phyloP scores from a whole-genome alignment of 371 early-diverging fungal species.

The Dichotomocladium elegans region DNA sequence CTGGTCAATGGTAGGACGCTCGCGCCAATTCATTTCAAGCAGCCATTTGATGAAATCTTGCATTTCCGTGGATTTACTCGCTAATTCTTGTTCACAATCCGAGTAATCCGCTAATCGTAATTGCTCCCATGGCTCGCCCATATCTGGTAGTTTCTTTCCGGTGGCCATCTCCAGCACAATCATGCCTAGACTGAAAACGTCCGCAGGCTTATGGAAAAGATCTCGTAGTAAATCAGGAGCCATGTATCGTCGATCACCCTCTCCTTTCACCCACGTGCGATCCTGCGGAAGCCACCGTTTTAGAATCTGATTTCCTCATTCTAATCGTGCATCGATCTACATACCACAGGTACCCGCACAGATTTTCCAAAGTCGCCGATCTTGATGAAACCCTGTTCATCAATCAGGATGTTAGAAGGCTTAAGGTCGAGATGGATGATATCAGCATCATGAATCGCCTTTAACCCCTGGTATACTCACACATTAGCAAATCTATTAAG shows the following conservation, averaged over 20 bases:
- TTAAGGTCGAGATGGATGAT: conserved; percentile 88
- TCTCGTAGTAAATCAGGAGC: conserved; percentile 89
- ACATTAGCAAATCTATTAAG: not conserved
- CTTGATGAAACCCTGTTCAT: conserved; percentile 59
- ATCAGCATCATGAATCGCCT: conserved; percentile 66
- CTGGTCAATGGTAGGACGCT: conserved; percentile 16
- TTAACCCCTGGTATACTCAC: conserved; percentile 50
- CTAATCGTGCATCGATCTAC: conserved; percentile 1
- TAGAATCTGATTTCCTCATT: no score
- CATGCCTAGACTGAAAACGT: conserved; percentile 93
- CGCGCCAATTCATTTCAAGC: not conserved
- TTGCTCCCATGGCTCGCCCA: conserved; percentile 83
- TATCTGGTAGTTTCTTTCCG: conserved; percentile 77
- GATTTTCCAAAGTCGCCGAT: conserved; percentile 91
- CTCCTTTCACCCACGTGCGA: conserved; percentile 47
- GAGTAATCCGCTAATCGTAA: conserved; percentile 74
- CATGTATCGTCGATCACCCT: conserved; percentile 96
- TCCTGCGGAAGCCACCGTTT: no score
- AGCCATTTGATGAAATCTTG: conserved; percentile 9
- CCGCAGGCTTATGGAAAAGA: conserved; percentile 75
- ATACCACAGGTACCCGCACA: conserved; percentile 55
- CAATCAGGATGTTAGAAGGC: conserved; percentile 82
- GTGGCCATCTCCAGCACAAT: conserved; percentile 85
- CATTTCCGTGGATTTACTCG: conserved; percentile 3
- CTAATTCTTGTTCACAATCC: conserved; percentile 22